phyloP scores from a whole-genome alignment of 805 yeast genomes.

The Cyberlindnera xishuangbannaensis region DNA sequence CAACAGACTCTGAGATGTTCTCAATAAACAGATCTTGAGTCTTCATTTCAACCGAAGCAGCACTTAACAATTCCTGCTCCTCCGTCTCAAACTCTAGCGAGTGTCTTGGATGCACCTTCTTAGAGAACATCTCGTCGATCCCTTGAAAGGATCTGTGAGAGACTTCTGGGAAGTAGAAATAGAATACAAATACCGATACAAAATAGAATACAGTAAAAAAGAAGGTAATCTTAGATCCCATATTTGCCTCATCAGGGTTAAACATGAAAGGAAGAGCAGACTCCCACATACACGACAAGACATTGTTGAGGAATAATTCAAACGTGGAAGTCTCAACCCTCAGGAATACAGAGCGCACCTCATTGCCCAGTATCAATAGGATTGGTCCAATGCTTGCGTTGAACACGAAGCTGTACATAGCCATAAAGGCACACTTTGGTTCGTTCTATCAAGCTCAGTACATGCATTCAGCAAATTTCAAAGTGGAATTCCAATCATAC shows the following conservation, averaged over 20 bases:
- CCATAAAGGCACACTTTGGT: slow-evolving; percentile 20
- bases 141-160: slow-evolving; percentile 48
- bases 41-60: too few relatives aligned
- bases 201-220: slow-evolving; percentile 34
- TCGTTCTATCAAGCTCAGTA: slow-evolving; percentile 17
- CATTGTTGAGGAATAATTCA: slow-evolving; percentile 25
- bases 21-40: too few relatives aligned
- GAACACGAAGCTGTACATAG: slow-evolving; percentile 28
- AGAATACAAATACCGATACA: slow-evolving; percentile 32
- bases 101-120: slow-evolving; percentile 24
- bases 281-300: slow-evolving; percentile 29
- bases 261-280: slow-evolving; percentile 41
- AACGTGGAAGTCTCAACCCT: slow-evolving; percentile 35
- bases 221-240: slow-evolving; percentile 38
- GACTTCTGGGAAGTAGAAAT: slow-evolving; percentile 49
- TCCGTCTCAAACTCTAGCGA: slow-evolving; percentile 15
- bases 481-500: slow-evolving; percentile 23
- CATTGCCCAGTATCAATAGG: slow-evolving; percentile 31
- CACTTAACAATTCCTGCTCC: too few relatives aligned
- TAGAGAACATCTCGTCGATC: slow-evolving; percentile 43
- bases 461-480: slow-evolving; percentile 24
- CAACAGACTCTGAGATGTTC: too few relatives aligned
- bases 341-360: slow-evolving; percentile 31
- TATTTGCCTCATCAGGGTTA: slow-evolving; percentile 35
- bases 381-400: slow-evolving; percentile 34